Percentiles rank a stretch among this genome's conserved stretches.
These are phyloP conservation scores for Helicocarpus griseus DNA, from an alignment of 2,329 filamentous ascomycete species.

Conservation along the genomic window DNA sequence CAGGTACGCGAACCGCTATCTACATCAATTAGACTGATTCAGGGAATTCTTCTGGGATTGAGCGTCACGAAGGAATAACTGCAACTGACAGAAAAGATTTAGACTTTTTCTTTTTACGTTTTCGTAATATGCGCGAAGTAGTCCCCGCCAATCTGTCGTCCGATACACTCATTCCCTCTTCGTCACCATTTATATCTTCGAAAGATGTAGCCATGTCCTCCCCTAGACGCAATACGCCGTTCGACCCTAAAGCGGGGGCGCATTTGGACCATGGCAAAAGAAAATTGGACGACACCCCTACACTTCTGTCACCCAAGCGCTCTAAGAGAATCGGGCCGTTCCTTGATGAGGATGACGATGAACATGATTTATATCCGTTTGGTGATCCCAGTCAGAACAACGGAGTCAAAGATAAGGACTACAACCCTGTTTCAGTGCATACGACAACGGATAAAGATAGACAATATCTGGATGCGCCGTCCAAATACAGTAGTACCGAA, in stretches of 20 bases:
- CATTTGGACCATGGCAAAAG: constrained; percentile 27
- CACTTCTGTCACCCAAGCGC: constrained; percentile 28
- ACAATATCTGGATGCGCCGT: background rate
- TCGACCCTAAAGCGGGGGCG: constrained; percentile 10
- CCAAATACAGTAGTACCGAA: background rate
- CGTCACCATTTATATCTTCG: constrained; percentile 8
- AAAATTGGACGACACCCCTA: constrained; percentile 20
- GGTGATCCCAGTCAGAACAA: background rate
- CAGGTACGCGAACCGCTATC: too few species aligned
- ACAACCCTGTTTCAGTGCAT: background rate
- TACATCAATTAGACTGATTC: too few species aligned
- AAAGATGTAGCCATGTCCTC: constrained; percentile 11
- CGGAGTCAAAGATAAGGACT: background rate
- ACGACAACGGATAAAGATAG: background rate
- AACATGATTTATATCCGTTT: constrained; percentile 15
- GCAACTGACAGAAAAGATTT: background rate
- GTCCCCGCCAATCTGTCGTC: constrained; percentile 9
- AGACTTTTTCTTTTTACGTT: background rate
- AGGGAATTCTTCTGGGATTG: too few species aligned
- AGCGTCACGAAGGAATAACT: background rate
- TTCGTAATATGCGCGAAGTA: constrained; percentile 6
- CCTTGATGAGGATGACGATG: constrained; percentile 32
- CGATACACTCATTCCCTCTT: constrained; percentile 21
- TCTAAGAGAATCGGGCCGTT: constrained; percentile 34
- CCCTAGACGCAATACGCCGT: constrained; percentile 27